Base-by-base conservation (phyloP, 805 yeast genomes). In the Kregervanrija fluxuum region DNA sequence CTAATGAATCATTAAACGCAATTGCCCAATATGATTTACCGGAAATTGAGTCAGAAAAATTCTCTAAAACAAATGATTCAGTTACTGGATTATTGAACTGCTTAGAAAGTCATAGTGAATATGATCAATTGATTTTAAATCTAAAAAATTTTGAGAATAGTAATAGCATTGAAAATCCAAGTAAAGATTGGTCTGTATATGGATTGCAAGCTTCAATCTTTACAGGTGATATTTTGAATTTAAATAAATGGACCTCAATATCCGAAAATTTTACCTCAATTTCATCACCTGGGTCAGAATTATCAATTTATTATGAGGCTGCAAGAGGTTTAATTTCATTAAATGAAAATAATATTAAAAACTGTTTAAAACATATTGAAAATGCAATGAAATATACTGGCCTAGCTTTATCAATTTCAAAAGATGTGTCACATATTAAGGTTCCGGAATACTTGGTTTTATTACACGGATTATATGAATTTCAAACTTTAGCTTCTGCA, bases 1-100 rank as follows among this genome's bases (percentile, higher is more conserved):
- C 96, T 0, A 85, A 87, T 49, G 89, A 86, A 48, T 87, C 96
- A 33, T 82, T 87, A 53, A 81, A 80, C 38, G 85, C 82, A 0
- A 62, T 84, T 38, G 78, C 85, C 2, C 69, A 68, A 37, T 46
- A 53, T 35, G 59, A 60, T 16, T 49, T 54, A 16, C 57, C 55
- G 22, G 52, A 57, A 3, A 49, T 30, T 2, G 37, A 35, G 6
- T 28, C 61, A 38, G 43, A 59, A 14, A 38, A 22, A 11, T 13
- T 15, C 10, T 14, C 38, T 11, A 60, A 54, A 12, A 56, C 55
- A 16, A 40, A 53, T 15, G 68, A 72, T n/a, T 71, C 68, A 46
- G 65, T 67, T 14, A 70, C 83, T 0, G 79, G 82, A 35, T 66
- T 84, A 49, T 57, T 91, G 42, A 77, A 77, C 45, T 85, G 95